These are phyloP conservation scores for Aspergillus udagawae DNA, from an alignment of 2,329 filamentous ascomycete species.

Conservation along the genomic window DNA sequence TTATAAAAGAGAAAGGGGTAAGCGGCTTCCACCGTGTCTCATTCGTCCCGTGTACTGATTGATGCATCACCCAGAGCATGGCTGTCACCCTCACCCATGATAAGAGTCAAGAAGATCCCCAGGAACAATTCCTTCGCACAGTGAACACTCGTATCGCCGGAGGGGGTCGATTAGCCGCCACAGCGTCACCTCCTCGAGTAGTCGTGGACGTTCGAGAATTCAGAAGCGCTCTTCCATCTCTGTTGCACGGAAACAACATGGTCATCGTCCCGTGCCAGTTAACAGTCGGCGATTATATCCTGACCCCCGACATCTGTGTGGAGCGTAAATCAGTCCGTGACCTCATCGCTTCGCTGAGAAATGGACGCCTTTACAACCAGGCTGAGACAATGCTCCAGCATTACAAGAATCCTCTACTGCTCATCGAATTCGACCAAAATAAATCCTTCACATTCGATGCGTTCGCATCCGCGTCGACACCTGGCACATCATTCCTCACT, in stretches of 20 bases:
- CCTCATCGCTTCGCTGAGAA: conserved; percentile 84
- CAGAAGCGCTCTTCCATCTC: conserved; percentile 82
- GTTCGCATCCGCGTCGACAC: conserved; percentile 39
- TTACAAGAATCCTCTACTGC: conserved; percentile 82
- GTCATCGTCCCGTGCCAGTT: conserved; percentile 90
- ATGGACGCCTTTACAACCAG: conserved; percentile 88
- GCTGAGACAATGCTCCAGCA: conserved; percentile 91
- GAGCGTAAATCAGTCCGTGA: conserved; percentile 93
- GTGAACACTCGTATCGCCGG: conserved; percentile 96
- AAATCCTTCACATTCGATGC: conserved; percentile 94
- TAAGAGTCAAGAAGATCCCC: conserved; percentile 69
- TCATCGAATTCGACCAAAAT: conserved; percentile 97
- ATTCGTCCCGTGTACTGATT: conserved; percentile 4
- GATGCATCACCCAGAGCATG: conserved; percentile 58
- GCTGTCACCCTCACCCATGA: conserved; percentile 78
- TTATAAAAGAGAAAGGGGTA: conserved; percentile 86
- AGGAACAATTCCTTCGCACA: conserved; percentile 88
- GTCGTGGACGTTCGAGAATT: conserved; percentile 97
- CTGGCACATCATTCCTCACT: conserved; percentile 37
- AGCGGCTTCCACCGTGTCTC: conserved; percentile 13
- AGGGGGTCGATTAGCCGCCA: conserved; percentile 78
- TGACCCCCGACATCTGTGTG: conserved; percentile 85
- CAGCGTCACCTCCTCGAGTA: conserved; percentile 80
- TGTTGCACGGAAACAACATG: conserved; percentile 85
- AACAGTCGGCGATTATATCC: conserved; percentile 92